Base-by-base conservation (phyloP, 768 basidiomycete species). In the Mrakia hoshinonis region DNA sequence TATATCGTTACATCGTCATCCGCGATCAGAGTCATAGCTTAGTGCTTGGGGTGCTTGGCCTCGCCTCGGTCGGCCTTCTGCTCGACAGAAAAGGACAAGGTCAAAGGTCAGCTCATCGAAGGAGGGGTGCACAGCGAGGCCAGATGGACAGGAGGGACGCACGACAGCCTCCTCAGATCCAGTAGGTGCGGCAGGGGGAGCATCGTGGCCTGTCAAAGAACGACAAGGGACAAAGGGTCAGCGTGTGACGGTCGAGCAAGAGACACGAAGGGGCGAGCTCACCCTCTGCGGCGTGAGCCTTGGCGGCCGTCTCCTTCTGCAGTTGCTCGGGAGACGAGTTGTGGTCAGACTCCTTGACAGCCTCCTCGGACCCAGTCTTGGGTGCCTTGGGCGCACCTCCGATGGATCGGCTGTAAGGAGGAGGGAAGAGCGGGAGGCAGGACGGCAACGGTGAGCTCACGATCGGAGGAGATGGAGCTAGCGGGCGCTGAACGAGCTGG, bases 231-330 rank as follows among this genome's bases (percentile, higher is more conserved):
- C 10, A 67, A 51, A 3, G 54, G 29, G 4, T 54, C 52, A 68
- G 52, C 51, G n/a, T n/a, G n/a, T n/a, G n/a, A n/a, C n/a, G n/a
- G n/a, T n/a, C n/a, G n/a, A n/a, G n/a, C n/a, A n/a, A n/a, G n/a
- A n/a, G n/a, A n/a, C n/a, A n/a, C n/a, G n/a, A n/a, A n/a, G n/a
- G n/a, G n/a, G n/a, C n/a, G n/a, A 29, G 60, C 54, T 31, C 26
- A 58, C 58, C 26, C 1, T 24, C 62, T 1, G 22, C 2, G 3
- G 29, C 55, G 47, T 60, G 43, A 12, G 58, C 34, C 46, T 70
- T 49, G 34, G 62, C 34, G 51, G 60, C 69, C 0, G 70, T 72
- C 65, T 72, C 64, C 46, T 72, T 39, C 58, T 72, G 70, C 12
- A 72, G 64, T 31, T 72, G 39, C 22, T 38, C 29, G 24, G 54